Conservation (phyloP, 169 alveolate species). For the Plasmodium yoelii region DNA sequence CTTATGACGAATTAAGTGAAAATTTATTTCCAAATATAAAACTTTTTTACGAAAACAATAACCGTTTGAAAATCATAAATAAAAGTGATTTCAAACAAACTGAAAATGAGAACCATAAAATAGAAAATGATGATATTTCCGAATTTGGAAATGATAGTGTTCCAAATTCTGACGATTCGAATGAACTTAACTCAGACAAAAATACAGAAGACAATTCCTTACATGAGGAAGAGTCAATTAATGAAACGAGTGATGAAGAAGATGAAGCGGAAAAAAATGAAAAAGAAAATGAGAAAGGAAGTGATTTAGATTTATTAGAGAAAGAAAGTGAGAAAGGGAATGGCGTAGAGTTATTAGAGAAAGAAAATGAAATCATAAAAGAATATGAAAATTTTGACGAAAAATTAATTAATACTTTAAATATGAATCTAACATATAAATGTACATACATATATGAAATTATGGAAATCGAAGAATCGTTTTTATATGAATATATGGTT, state of each 20-base stretch:
- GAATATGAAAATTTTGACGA: conserved; percentile 21
- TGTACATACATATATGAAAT: conserved; percentile 64
- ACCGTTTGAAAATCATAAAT: conserved; percentile 2
- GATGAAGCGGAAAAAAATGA: not conserved
- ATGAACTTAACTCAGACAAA: not conserved
- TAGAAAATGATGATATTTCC: not conserved
- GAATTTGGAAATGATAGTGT: not conserved
- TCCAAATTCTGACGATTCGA: not conserved
- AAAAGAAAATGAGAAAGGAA: too few relatives aligned
- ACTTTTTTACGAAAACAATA: conserved; percentile 19
- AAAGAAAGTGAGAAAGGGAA: not conserved
- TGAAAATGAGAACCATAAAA: not conserved
- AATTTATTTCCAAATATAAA: conserved; percentile 34
- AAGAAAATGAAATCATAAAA: not conserved
- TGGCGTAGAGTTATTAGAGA: not conserved
- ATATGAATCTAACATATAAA: conserved; percentile 45
- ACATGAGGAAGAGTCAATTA: conserved; percentile 3
- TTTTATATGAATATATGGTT: conserved; percentile 28
- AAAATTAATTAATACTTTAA: conserved; percentile 17
- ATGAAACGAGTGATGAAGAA: conserved; percentile 3
- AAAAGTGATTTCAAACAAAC: not conserved
- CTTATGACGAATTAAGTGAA: conserved; percentile 19
- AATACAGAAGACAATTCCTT: not conserved
- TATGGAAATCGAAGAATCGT: conserved; percentile 23
- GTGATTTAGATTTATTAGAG: too few relatives aligned